Evolutionary conservation across 2,329 filamentous ascomycete species (phyloP), one percentile per base, ranked within the genome.

Genomic region (Talaromyces pinophilus): DNA sequence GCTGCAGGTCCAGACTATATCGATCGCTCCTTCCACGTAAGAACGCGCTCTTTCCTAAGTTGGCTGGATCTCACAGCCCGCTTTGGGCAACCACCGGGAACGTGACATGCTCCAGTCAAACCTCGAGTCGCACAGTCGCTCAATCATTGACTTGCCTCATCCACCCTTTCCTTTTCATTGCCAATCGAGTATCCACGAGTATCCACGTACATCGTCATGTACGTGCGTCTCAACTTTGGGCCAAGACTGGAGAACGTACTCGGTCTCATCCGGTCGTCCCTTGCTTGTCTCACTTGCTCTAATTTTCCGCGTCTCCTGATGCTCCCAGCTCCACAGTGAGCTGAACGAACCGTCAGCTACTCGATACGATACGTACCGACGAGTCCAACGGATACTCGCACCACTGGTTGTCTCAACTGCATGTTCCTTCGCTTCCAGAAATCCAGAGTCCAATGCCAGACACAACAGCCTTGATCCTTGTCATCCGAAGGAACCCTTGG

Each of bases 371-470:
- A 13, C n/a, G 28, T 11, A 30, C 33, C 15, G 35, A 60, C 40
- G 17, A 60, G 13, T 30, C 35, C 6, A 33, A 28, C 57, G 38
- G 57, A 60, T 8, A 19, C 15, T 44, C 57, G 40, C 57, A 30
- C 38, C 57, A 8, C 38, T 8, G 19, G 15, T 19, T 60, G 33
- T 13, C 19, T 38, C 35, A 42, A n/a, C 59, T 35, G 28, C 15
- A 17, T 35, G 46, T 52, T 38, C n/a, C 59, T 52, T 62, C 33
- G 46, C 46, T 62, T 62, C 60, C 46, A 62, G 60, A 62, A 62
- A 38, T 7, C 44, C 59, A 48, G 28, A 62, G 28, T 62, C 13
- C 44, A 17, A 33, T 28, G 17, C 25, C 11, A 25, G 22, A 19
- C 3, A 8, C 38, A 35, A 40, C 7, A 46, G 25, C 38, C 17